Evolutionary conservation across 1,284 basidiomycete genomes (phyloP).

Genomic region (Malassezia caprae): DNA sequence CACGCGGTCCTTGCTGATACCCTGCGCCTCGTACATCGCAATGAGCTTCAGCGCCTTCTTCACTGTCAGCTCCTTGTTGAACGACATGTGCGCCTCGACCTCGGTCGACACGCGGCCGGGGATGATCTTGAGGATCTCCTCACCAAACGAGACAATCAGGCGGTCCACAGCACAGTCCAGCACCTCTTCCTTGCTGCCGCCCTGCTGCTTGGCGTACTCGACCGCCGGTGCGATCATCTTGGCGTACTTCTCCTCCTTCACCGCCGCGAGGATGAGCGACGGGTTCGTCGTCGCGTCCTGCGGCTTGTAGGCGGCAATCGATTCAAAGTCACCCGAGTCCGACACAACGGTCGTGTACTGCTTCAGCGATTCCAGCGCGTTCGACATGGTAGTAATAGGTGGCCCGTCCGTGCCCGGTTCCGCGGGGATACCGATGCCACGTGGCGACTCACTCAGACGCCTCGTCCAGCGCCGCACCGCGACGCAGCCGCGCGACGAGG

Average conservation of each 20-base stretch:
- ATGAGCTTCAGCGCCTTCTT: constrained; percentile 77
- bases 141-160: constrained; percentile 90
- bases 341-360: constrained; percentile 46
- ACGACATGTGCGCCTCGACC: constrained; percentile 92
- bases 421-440: not conserved
- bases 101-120: constrained; percentile 98
- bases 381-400: constrained; percentile 9
- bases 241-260: constrained; percentile 77
- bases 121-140: constrained; percentile 86
- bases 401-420: not conserved
- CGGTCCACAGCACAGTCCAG: constrained; percentile 68
- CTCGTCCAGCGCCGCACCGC: not conserved
- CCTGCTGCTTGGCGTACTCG: constrained; percentile 69
- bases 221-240: constrained; percentile 75
- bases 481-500: not conserved
- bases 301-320: constrained; percentile 47
- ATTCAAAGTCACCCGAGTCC: constrained; percentile 48
- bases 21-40: constrained; percentile 78
- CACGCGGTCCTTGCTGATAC: constrained; percentile 75
- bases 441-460: not conserved
- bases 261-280: constrained; percentile 71
- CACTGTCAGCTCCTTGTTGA: constrained; percentile 85
- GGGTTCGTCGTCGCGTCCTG: constrained; percentile 48
- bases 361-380: constrained; percentile 44
- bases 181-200: constrained; percentile 37